These are phyloP conservation scores for Mycena alexandri DNA, from an alignment of 768 basidiomycete genomes.

Conservation along the genomic window DNA sequence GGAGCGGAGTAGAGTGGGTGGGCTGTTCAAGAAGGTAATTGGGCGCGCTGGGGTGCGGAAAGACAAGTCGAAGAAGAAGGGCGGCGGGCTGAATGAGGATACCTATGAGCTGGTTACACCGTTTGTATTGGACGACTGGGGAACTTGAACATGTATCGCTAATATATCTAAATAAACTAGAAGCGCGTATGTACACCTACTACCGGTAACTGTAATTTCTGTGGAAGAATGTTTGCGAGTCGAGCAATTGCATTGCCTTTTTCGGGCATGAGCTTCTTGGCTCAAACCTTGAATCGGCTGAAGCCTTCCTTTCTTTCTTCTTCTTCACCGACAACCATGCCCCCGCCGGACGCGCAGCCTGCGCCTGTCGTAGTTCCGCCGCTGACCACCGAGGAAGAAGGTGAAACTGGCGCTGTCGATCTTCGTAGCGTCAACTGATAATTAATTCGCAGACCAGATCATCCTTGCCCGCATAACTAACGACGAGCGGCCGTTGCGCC, in stretches of 20 bases:
- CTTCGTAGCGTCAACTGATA: conserved; percentile 2
- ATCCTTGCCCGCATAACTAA: conserved; percentile 86
- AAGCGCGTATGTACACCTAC: background rate
- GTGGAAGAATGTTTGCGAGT: background rate
- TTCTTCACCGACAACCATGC: conserved; percentile 10
- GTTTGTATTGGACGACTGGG: conserved; percentile 83
- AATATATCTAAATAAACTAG: conserved; percentile 12
- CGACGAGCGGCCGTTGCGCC: conserved; percentile 82
- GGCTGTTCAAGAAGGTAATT: conserved; percentile 74
- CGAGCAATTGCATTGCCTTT: background rate
- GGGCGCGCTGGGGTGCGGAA: conserved; percentile 57
- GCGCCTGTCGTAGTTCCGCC: conserved; percentile 55
- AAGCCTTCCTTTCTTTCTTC: background rate
- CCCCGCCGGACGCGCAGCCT: conserved; percentile 32
- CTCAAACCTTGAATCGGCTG: conserved; percentile 4
- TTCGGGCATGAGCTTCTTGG: conserved; percentile 24
- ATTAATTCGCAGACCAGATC: conserved; percentile 70
- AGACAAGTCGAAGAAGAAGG: conserved; percentile 52
- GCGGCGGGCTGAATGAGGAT: conserved; percentile 72
- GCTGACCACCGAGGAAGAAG: conserved; percentile 75
- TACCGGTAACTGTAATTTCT: background rate
- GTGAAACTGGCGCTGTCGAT: conserved; percentile 42
- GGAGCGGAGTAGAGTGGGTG: conserved; percentile 60
- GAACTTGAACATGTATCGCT: conserved; percentile 42
- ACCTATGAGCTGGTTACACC: conserved; percentile 87